Base-by-base conservation (phyloP, 2,329 filamentous ascomycete genomes). In the Triangularia setosa region DNA sequence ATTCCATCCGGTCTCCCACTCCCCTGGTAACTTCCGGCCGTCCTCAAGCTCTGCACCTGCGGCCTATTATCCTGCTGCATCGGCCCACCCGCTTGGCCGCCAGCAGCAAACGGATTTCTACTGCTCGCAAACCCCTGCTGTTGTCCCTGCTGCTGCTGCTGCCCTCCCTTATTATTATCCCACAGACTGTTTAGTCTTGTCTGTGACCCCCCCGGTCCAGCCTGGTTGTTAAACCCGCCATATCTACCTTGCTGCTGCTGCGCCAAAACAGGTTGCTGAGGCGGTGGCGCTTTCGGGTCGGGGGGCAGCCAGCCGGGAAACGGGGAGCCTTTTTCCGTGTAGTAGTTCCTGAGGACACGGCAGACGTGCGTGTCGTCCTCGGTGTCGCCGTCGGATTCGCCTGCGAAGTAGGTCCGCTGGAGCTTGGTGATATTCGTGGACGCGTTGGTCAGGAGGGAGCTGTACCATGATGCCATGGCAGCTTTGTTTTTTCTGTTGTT, bases 311-410 rank as follows among this genome's bases (percentile, higher is more conserved):
- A 98, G 70, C 82, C 79, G 0, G 95, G 95, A 68, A 93, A 90
- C 1, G 87, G 83, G 23, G 89, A 88, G 70, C 90, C 91, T 74
- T 96, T 95, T 76, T 98, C 93, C 60, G 83, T 86, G 82, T 99
- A 98, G 83, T 98, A 97, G 71, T 88, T 90, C 72, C 95, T 90
- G 25, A 99, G 87, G 35, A 96, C 93, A 72, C 95, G 91, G 78
- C 92, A 96, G 73, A 98, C 90, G 80, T 98, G 93, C 2, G 93
- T 96, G 79, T 96, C 92, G 79, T 98, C 93, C 78, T 96, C 85
- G 67, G 87, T 89, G 74, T 90, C 88, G 77, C 89, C 88, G 76
- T 90, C 88, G 70, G 83, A 80, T 69, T 90, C 87, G 74, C 82
- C 80, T 69, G 83, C 79, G 62, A 91, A 86, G 68, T 93, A 87